phyloP scores from a whole-genome alignment of 1,139 yeast species.

The Lodderomyces elongisporus region DNA sequence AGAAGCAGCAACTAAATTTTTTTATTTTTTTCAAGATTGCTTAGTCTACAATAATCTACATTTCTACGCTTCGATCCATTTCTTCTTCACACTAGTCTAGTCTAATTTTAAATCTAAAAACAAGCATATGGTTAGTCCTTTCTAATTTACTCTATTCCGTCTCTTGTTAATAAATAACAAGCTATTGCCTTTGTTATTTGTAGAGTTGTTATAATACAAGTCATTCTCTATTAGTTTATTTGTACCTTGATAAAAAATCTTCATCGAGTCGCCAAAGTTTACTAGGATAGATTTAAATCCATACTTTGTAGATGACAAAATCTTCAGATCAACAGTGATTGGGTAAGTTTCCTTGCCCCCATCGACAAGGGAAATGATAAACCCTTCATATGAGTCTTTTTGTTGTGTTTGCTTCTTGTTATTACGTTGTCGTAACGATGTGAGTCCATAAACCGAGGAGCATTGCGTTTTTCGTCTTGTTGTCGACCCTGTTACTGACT shows the following conservation, averaged over 20 bases:
- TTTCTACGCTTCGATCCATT: too few species aligned
- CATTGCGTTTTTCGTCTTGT: not conserved
- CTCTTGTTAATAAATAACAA: conserved; percentile 49
- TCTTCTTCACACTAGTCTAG: too few species aligned
- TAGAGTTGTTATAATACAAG: conserved; percentile 31
- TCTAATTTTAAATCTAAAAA: too few species aligned
- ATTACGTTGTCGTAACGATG: conserved; percentile 4
- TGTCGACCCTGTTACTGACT: not conserved
- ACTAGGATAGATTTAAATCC: conserved; percentile 77
- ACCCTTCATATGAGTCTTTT: conserved; percentile 60
- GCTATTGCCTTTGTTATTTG: conserved; percentile 28
- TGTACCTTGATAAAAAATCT: conserved; percentile 69
- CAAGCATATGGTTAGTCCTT: too few species aligned
- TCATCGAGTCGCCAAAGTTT: conserved; percentile 67
- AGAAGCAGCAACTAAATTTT: too few species aligned
- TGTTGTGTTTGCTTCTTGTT: not conserved
- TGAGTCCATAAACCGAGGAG: not conserved
- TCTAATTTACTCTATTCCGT: conserved; percentile 24
- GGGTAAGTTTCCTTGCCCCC: conserved; percentile 55
- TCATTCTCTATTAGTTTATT: conserved; percentile 43
- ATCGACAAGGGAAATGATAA: conserved; percentile 59
- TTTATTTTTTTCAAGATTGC: too few species aligned
- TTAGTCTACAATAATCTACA: too few species aligned
- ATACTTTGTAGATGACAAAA: conserved; percentile 29
- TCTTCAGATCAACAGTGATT: conserved; percentile 27